Evolutionary conservation across 192 early-diverging fungal genomes (phyloP), one percentile per base, ranked within the genome.

Genomic region (Coemansia sp.): DNA sequence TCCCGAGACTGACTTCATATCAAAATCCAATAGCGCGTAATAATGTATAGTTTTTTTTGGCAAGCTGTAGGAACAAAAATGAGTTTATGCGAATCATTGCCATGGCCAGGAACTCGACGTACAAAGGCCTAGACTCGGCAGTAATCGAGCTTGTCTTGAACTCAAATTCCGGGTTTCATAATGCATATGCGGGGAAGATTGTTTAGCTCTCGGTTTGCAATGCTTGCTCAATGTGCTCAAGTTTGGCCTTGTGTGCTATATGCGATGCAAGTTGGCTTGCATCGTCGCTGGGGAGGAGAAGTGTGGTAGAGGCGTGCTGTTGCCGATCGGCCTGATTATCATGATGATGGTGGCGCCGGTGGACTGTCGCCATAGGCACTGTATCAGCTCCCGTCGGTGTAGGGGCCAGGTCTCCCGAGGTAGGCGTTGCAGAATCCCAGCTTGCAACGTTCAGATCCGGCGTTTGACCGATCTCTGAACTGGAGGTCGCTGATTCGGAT

Each of bases 261-360:
- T 22, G 44, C 22, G 26, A 25, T n/a, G n/a, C n/a, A n/a, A 45
- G 43, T 5, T 45, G 43, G 43, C 12, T 45, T 45, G 43, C 43
- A 14, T 45, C 43, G 23, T 45, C 43, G 9, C 12, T 21, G 21
- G 43, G 43, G 4, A 45, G 25, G 14, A 45, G 4, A 25, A 22
- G 23, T 45, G 43, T 45, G 9, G 43, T 25, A n/a, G 43, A 9
- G 1, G 43, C 21, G 23, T n/a, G 43, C 21, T 14, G 12, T 8
- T 45, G 43, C 43, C 23, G 22, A 39, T n/a, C n/a, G n/a, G 23
- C 7, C 23, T 14, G 20, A 25, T 45, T 27, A 6, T 25, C 21
- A 25, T 45, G 43, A 17, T 21, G 40, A 17, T 42, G 40, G 40
- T 42, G 32, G 14, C 32, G 15, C 9, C 5, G 15, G 10, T 21